phyloP scores from a whole-genome alignment of 495 filamentous ascomycete species.

The Annulohypoxylon stygium region DNA sequence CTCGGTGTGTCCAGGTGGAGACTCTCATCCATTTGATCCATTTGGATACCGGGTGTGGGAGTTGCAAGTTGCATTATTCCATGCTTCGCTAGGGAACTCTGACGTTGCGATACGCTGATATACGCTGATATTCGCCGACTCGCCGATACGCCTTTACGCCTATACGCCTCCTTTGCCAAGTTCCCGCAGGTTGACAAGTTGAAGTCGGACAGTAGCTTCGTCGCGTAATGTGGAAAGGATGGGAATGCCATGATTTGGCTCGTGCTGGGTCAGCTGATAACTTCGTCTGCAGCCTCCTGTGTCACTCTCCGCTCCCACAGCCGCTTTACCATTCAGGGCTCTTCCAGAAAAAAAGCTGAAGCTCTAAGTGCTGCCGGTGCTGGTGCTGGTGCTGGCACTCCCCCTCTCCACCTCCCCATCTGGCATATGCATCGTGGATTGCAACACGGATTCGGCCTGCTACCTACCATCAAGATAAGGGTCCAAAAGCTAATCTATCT shows the following conservation, averaged over 20 bases:
- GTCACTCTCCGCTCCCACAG: slow-evolving; percentile 39
- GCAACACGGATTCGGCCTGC: slow-evolving; percentile 40
- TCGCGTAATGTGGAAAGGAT: not conserved
- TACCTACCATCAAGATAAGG: slow-evolving; percentile 47
- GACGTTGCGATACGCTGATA: slow-evolving; percentile 43
- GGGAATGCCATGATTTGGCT: slow-evolving; percentile 31
- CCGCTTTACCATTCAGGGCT: slow-evolving; percentile 21
- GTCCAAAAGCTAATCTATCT: slow-evolving; percentile 30
- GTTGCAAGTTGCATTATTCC: slow-evolving; percentile 1
- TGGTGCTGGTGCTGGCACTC: slow-evolving; percentile 3
- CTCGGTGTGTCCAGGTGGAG: slow-evolving; percentile 32
- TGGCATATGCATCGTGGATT: slow-evolving; percentile 45
- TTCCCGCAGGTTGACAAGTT: slow-evolving; percentile 8
- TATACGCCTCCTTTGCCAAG: slow-evolving; percentile 38
- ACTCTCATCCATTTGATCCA: not conserved
- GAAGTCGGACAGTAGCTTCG: slow-evolving; percentile 25
- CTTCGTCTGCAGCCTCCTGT: slow-evolving; percentile 46
- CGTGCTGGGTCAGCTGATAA: slow-evolving; percentile 44
- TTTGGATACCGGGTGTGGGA: not conserved
- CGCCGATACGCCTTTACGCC: slow-evolving; percentile 5
- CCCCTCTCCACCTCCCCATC: slow-evolving; percentile 40
- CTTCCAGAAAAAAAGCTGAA: slow-evolving; percentile 31
- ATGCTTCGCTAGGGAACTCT: slow-evolving; percentile 28
- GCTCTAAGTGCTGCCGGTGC: not conserved
- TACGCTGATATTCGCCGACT: slow-evolving; percentile 28